Percentiles rank a stretch among this genome's conserved stretches.
These are phyloP conservation scores for Alternaria conjuncta DNA, from an alignment of 2,329 filamentous ascomycete genomes.

Conservation along the genomic window DNA sequence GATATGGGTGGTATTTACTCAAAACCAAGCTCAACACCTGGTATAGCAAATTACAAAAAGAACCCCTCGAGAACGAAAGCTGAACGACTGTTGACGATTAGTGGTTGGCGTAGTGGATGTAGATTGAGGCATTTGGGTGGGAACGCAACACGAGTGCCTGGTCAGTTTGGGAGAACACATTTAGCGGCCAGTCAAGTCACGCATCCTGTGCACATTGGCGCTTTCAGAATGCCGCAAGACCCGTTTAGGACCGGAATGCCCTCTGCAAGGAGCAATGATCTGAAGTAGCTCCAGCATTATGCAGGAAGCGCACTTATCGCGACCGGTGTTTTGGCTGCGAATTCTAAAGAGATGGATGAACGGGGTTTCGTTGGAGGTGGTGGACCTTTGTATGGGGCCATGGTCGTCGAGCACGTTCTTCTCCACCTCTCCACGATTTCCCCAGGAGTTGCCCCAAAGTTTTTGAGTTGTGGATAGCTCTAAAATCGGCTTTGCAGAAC, in stretches of 20 bases:
- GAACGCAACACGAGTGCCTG: background rate
- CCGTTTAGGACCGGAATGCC: constrained; percentile 6
- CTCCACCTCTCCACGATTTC: constrained; percentile 13
- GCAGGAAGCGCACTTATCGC: background rate
- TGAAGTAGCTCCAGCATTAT: background rate
- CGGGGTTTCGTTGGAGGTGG: background rate
- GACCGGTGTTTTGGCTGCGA: background rate
- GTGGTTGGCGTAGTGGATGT: background rate
- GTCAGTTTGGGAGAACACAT: background rate
- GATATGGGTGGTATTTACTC: background rate
- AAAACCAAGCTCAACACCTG: background rate
- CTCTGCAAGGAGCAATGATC: constrained; percentile 9
- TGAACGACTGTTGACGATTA: background rate
- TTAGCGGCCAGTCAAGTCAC: constrained; percentile 2
- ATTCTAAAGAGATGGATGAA: constrained; percentile 10
- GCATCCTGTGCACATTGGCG: background rate
- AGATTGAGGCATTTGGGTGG: constrained; percentile 1
- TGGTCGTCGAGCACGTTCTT: constrained; percentile 1
- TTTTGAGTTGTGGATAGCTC: background rate
- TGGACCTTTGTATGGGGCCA: background rate
- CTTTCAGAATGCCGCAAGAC: constrained; percentile 5
- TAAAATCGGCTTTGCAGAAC: background rate
- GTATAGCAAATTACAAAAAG: background rate
- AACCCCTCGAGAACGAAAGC: background rate
- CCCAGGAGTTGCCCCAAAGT: constrained; percentile 1